Conservation (phyloP, 352 stramenopile genomes). For the Phytophthora melonis region DNA sequence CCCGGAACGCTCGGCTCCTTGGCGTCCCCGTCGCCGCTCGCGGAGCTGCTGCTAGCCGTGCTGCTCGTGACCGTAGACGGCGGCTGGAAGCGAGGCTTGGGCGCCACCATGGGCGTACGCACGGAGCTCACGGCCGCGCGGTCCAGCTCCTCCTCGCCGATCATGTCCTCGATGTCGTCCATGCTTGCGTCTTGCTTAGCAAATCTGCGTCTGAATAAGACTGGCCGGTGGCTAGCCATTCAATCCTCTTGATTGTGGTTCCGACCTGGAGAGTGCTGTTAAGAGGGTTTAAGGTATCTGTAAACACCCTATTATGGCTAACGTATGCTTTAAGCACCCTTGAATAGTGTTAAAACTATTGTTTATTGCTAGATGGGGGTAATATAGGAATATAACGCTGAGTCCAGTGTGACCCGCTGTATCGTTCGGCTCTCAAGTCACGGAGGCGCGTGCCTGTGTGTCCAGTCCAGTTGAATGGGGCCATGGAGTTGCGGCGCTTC, state of each 20-base stretch:
- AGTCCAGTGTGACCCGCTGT: not conserved
- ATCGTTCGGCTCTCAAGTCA: not conserved
- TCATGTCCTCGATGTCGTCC: constrained; percentile 89
- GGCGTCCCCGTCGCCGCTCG: constrained; percentile 18
- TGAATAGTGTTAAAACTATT: not conserved
- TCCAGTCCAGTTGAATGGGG: constrained; percentile 21
- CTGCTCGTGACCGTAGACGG: constrained; percentile 27
- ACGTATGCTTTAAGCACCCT: not conserved
- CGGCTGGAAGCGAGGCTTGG: constrained; percentile 54
- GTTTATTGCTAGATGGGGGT: not conserved
- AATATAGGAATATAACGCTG: not conserved
- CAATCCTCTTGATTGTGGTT: not conserved
- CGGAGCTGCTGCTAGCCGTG: constrained; percentile 35
- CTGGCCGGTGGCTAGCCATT: constrained; percentile 14
- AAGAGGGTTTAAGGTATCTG: not conserved
- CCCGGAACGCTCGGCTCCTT: constrained; percentile 52
- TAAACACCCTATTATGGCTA: too few relatives aligned
- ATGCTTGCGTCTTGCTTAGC: constrained; percentile 27
- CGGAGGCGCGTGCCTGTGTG: not conserved
- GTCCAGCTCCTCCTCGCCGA: constrained; percentile 72
- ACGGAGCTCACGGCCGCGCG: constrained; percentile 56
- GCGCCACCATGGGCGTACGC: constrained; percentile 68
- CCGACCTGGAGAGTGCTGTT: not conserved
- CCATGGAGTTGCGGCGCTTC: constrained; percentile 1
- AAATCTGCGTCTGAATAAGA: constrained; percentile 31